Base-by-base conservation (phyloP, 805 yeast species). In the Wickerhamiella shivajii region DNA sequence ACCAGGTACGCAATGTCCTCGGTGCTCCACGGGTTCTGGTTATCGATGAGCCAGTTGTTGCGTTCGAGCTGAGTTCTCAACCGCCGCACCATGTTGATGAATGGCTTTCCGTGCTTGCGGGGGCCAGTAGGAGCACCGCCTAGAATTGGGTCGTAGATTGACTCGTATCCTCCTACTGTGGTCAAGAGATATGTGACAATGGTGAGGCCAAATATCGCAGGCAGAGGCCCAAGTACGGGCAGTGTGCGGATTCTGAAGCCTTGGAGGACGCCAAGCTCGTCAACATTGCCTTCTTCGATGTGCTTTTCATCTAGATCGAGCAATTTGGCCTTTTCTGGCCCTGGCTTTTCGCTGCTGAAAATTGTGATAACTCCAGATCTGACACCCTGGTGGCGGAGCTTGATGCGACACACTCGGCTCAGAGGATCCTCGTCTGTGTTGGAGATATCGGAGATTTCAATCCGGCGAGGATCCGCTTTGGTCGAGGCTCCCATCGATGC, bases 401-500 rank as follows among this genome's bases (percentile, higher is more conserved):
- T 69, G 46, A 93, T 68, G 51, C 99, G 69, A 4, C 84, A 93
- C 0, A 87, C 61, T 41, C 93, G 69, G 10, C 95, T 80, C 38
- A 90, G 62, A 5, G 96, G 90, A 55, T 90, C 99, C 55, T 90
- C 99, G 48, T 79, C 87, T 0, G 98, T 80, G 33, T 69, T 70
- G 21, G 92, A 74, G 34, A 90, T 71, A 56, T 90, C 99, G 21
- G 84, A 84, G 26, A 90, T 67, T 51, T 83, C 79, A 37, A 90
- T 71, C 48, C 97, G 65, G 3, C 96, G 77, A 9, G 97, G 92
- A 52, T 90, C 99, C 33, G 93, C 77, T 54, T 90, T 90, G 45
- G 94, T 77, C 4, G 95, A 93, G 1, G 99, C 97, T 18, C 99
- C 99, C 73, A 92, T 92, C 1, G 95, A 79, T 4, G 93, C 74